Conservation (phyloP, 1,284 basidiomycete species). For the Irpex rosettiformis region DNA sequence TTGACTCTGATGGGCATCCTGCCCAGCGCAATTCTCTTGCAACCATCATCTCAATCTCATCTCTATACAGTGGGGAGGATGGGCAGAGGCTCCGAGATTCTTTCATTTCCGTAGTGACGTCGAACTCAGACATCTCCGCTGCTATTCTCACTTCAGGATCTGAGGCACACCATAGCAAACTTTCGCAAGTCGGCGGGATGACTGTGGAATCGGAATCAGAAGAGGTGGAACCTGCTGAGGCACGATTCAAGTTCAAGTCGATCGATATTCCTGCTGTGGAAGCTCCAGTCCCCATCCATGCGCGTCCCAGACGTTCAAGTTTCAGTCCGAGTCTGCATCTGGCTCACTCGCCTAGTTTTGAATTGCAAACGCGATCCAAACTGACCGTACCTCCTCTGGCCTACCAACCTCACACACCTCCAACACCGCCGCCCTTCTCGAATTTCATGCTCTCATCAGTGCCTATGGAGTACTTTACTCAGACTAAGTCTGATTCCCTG, state of each 20-base stretch:
- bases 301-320: background rate
- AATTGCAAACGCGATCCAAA: background rate
- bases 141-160: slow-evolving; percentile 17
- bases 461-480: background rate
- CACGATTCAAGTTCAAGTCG: background rate
- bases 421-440: slow-evolving; percentile 21
- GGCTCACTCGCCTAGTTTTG: background rate
- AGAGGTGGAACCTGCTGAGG: background rate
- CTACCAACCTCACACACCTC: slow-evolving; percentile 15
- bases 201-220: background rate
- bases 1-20: slow-evolving; percentile 12
- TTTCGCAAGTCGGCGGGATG: background rate
- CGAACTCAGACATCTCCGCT: slow-evolving; percentile 19
- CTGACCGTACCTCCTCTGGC: background rate
- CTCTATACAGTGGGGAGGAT: slow-evolving; percentile 15
- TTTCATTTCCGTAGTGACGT: slow-evolving; percentile 17
- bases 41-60: slow-evolving; percentile 28
- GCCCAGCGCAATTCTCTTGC: slow-evolving; percentile 25
- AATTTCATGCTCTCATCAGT: slow-evolving; percentile 5
- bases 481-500: background rate
- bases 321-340: slow-evolving; percentile 4
- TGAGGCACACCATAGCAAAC: background rate
- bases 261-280: background rate
- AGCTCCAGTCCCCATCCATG: background rate
- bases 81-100: slow-evolving; percentile 19